These are phyloP conservation scores for Trichaptum fuscoviolaceum DNA, from an alignment of 768 basidiomycete species.

Conservation along the genomic window DNA sequence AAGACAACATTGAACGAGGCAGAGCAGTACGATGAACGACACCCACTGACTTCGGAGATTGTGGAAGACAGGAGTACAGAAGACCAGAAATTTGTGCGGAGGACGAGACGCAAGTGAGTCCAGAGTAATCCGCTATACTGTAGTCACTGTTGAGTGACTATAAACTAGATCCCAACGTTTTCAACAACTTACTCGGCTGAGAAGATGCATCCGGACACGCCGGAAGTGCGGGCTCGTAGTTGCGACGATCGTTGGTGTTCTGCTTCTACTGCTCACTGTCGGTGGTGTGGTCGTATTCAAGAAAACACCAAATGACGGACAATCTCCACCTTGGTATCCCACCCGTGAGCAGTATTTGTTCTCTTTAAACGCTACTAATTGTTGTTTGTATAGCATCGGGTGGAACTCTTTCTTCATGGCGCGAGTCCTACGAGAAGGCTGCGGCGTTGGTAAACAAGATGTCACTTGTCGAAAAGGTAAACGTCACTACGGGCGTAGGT, in stretches of 20 bases:
- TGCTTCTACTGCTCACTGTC: background rate
- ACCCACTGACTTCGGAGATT: background rate
- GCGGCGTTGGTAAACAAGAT: background rate
- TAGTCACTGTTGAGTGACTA: background rate
- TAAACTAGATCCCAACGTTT: background rate
- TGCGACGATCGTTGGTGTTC: background rate
- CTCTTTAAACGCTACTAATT: background rate
- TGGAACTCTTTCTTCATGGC: conserved; percentile 3
- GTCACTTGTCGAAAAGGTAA: conserved; percentile 20
- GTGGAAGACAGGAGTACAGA: background rate
- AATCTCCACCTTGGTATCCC: conserved; percentile 4
- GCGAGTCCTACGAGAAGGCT: conserved; percentile 3
- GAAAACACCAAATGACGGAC: background rate
- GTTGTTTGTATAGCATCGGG: background rate
- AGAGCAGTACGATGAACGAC: background rate
- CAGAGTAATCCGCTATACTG: background rate
- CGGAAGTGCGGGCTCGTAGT: background rate
- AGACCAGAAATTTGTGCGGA: background rate
- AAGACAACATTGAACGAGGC: background rate
- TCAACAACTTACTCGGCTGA: background rate
- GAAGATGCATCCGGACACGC: background rate
- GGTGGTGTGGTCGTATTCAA: background rate
- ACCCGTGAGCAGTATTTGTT: background rate
- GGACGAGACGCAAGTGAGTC: background rate
- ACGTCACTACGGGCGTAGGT: conserved; percentile 19